phyloP scores from a whole-genome alignment of 768 basidiomycete genomes.

The Pulveroboletus sp. region DNA sequence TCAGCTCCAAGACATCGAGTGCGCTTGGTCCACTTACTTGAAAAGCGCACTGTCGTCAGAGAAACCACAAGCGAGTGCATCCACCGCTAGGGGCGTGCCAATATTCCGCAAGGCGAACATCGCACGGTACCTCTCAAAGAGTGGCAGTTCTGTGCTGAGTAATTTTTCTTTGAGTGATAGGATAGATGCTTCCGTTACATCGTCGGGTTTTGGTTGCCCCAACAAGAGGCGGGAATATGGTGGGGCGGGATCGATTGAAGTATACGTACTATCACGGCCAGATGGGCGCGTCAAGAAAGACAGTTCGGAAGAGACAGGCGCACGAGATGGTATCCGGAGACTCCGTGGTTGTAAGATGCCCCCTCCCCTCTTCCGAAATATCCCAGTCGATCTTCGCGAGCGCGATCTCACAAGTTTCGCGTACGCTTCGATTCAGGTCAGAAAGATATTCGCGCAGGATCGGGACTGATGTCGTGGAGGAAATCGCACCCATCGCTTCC shows the following conservation, averaged over 20 bases:
- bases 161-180: slow-evolving; percentile 54
- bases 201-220: slow-evolving; percentile 48
- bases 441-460: slow-evolving; percentile 65
- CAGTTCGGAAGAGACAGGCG: neutral
- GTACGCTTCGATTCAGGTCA: slow-evolving; percentile 69
- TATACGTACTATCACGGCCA: slow-evolving; percentile 49
- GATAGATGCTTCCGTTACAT: slow-evolving; percentile 46
- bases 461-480: slow-evolving; percentile 56
- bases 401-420: slow-evolving; percentile 97
- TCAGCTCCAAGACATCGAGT: neutral
- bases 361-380: slow-evolving; percentile 65
- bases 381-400: slow-evolving; percentile 95
- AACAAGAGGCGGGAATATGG: slow-evolving; percentile 60
- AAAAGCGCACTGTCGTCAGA: slow-evolving; percentile 85
- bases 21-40: slow-evolving; percentile 55
- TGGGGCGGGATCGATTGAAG: slow-evolving; percentile 88
- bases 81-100: slow-evolving; percentile 77
- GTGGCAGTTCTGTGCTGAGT: slow-evolving; percentile 58
- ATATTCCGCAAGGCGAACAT: slow-evolving; percentile 98
- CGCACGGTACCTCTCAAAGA: slow-evolving; percentile 93
- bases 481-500: slow-evolving; percentile 98
- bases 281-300: neutral
- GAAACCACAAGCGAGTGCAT: slow-evolving; percentile 90
- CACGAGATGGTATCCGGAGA: slow-evolving; percentile 38
- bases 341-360: slow-evolving; percentile 33